Base-by-base conservation (phyloP, 2,329 filamentous ascomycete species). In the Colletotrichum sp. region DNA sequence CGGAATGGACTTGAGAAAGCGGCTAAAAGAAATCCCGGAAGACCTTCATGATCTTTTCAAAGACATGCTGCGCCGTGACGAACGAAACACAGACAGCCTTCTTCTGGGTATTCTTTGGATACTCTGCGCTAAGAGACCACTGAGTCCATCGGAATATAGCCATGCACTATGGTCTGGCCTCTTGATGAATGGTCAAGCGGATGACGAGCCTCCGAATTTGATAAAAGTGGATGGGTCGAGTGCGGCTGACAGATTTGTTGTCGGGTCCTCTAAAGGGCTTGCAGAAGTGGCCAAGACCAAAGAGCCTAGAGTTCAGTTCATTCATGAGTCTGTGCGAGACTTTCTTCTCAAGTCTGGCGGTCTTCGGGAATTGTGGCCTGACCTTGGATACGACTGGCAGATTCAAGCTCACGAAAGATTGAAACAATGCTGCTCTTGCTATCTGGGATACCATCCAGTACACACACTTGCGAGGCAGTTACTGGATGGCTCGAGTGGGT, bases 21-120 rank as follows among this genome's bases (percentile, higher is more conserved):
- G 77, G 5, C 82, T 89, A 0, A 24, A 64, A 1, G 79, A 85
- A 2, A 81, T 89, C 0, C 88, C 88, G 0, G 70, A 9, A 1
- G 82, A 83, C 0, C 81, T 93, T 0, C 79, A 84, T 39, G 82
- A 88, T 0, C 78, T 93, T 0, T 92, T 93, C 73, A 83, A 82
- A 5, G 82, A 89, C 21, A 89, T 92, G 0, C 71, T 92, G 4
- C 85, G 74, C 0, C 84, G 89, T 18, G 90, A 93, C 66, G n/a
- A 71, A 0, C 52, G 83, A 0, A 84, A 90, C 7, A 81, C 81
- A 60, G 81, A 87, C 0, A 81, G 85, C 0, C 77, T 92, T 0
- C 71, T 85, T 0, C 76, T 90, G 0, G 90, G 87, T 39, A 75
- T 93, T 0, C 85, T 89, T n/a, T 92, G 88, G 88, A 83, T 93